Percentiles rank a stretch among this genome's conserved stretches.
phyloP scores from a whole-genome alignment of 225 moss, liverwort and hornwort species.

The Ulota crispa region DNA sequence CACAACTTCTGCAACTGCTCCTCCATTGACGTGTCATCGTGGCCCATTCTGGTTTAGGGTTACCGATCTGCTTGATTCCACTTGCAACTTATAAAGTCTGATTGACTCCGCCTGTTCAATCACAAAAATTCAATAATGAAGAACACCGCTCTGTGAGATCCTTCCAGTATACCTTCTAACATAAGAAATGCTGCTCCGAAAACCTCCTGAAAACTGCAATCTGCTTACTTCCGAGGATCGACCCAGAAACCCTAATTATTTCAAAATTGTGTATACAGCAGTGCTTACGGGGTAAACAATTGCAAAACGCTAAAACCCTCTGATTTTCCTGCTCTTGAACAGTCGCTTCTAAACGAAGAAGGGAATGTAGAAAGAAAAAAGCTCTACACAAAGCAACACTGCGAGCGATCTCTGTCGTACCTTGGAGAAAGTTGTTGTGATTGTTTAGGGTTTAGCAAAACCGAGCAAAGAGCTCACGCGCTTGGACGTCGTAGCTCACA shows the following conservation, averaged over 20 bases:
- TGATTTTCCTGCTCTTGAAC: background rate
- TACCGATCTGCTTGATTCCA: slow-evolving; percentile 1
- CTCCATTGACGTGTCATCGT: slow-evolving; percentile 40
- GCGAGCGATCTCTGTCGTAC: background rate
- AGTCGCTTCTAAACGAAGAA: background rate
- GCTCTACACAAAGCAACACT: background rate
- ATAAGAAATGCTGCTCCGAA: background rate
- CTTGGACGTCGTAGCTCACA: background rate
- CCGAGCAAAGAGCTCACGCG: background rate
- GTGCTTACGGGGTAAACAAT: background rate
- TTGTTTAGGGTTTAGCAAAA: background rate
- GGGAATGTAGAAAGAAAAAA: too few relatives aligned
- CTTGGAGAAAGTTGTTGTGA: background rate
- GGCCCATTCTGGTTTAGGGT: slow-evolving; percentile 35
- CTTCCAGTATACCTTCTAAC: background rate
- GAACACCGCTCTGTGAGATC: background rate
- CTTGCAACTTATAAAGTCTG: background rate
- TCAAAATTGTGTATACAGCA: background rate
- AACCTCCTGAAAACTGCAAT: background rate
- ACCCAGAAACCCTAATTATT: background rate
- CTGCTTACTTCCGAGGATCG: background rate
- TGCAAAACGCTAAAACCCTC: background rate
- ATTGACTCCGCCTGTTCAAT: slow-evolving; percentile 14
- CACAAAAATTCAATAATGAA: background rate
- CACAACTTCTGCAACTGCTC: slow-evolving; percentile 50